Evolutionary conservation across 257 asterid species (phyloP).

Genomic region (Solanum piurae): DNA sequence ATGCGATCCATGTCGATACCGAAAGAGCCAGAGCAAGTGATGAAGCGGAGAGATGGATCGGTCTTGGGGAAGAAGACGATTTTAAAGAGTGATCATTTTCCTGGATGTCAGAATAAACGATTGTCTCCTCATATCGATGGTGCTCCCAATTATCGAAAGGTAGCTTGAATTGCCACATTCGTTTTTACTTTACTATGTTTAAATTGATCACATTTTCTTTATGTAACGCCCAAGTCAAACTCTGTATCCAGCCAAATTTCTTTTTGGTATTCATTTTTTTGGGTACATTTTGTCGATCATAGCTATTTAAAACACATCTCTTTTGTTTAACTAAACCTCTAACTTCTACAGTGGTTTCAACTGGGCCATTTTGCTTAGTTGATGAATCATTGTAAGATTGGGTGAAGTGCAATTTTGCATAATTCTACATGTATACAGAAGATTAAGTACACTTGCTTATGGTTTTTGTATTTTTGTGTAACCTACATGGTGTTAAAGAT

Average conservation of each 20-base stretch:
- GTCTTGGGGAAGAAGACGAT: conserved; percentile 93
- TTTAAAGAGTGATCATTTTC: conserved; percentile 98
- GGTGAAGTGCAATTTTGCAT: not conserved
- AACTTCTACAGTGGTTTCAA: not conserved
- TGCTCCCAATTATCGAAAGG: conserved; percentile 98
- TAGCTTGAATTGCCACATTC: not conserved
- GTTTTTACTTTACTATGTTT: not conserved
- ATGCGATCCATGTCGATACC: conserved; percentile 51
- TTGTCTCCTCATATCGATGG: conserved; percentile 82
- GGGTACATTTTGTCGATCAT: not conserved
- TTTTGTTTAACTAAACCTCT: not conserved
- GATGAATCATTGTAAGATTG: not conserved
- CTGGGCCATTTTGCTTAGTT: not conserved
- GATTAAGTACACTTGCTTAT: not conserved
- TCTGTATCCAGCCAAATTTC: not conserved
- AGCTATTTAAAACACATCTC: not conserved
- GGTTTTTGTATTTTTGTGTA: not conserved
- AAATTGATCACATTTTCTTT: not conserved
- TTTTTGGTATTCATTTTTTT: not conserved
- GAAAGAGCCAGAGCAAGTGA: conserved; percentile 84
- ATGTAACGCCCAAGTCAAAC: not conserved
- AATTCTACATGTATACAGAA: not conserved
- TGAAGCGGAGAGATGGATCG: conserved; percentile 87
- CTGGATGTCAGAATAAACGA: conserved; percentile 96
- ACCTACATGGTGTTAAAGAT: not conserved